Evolutionary conservation across 257 asterid species (phyloP).

Genomic region (Linaria vulgaris): DNA sequence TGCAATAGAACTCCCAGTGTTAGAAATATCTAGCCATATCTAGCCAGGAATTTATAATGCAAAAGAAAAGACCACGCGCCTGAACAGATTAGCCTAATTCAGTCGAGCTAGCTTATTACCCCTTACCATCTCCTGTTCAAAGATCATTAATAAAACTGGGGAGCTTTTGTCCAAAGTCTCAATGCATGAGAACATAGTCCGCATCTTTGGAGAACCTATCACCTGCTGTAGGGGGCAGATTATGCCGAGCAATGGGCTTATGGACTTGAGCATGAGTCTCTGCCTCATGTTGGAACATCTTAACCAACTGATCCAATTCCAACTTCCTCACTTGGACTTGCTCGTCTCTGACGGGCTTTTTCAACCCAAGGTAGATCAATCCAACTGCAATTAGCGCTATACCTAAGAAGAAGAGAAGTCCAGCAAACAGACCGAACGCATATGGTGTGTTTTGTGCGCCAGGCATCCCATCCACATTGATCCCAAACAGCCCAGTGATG

Average conservation of each 20-base stretch:
- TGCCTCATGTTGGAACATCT: conserved; percentile 88
- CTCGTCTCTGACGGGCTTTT: conserved; percentile 62
- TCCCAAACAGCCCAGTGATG: conserved; percentile 85
- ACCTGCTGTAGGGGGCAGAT: conserved; percentile 85
- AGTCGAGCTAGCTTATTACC: background rate
- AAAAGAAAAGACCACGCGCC: background rate
- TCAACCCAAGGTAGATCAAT: conserved; percentile 76
- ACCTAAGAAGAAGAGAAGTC: conserved; percentile 60
- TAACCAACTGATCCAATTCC: conserved; percentile 77
- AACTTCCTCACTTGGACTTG: conserved; percentile 77
- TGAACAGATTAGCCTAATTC: background rate
- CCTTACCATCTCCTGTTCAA: background rate
- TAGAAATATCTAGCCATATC: background rate
- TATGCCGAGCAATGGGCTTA: conserved; percentile 56
- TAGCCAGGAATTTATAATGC: background rate
- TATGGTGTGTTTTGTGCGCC: conserved; percentile 74
- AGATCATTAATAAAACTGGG: background rate
- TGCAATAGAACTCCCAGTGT: background rate
- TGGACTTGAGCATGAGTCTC: conserved; percentile 93
- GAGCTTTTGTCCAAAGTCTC: background rate
- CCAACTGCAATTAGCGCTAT: conserved; percentile 63
- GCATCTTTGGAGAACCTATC: conserved; percentile 55
- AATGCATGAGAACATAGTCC: conserved; percentile 59
- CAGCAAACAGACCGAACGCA: conserved; percentile 79
- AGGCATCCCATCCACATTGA: conserved; percentile 96